Base-by-base conservation (phyloP, 2,329 filamentous ascomycete genomes). In the Alternaria angustiovoidea region DNA sequence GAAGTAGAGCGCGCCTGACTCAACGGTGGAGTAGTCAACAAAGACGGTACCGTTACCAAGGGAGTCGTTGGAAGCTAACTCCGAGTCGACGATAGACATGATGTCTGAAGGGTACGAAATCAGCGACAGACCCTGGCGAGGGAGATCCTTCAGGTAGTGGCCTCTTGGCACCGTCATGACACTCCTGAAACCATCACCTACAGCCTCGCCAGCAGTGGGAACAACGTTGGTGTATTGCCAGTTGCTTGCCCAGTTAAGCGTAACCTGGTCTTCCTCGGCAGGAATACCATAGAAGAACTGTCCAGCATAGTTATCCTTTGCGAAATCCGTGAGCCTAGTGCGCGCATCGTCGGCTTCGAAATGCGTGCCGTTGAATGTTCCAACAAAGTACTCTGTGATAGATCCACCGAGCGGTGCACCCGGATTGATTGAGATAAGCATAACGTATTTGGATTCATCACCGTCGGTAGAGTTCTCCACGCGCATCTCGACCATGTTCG, bases 361-460 rank as follows among this genome's bases (percentile, higher is more conserved):
- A 70, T 87, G 85, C 0, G 86, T 89, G n/a, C 88, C 88, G 63
- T 90, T 88, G 78, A 89, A 90, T 2, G 75, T 78, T 5, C 88
- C 88, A 0, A 84, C 77, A 77, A 85, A 86, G 70, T 88, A 88
- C 70, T 88, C 75, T 1, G 81, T 81, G 18, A 84, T 81, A 1
- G 83, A 86, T 0, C 86, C 86, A 8, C 86, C 86, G 0, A 84
- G 75, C 0, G 86, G 86, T 0, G 84, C 85, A 5, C 86, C 86
- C 0, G 86, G 86, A 65, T 88, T 87, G 68, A 87, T 83, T 12
- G 82, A 85, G 38, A 88, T 80, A 4, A 78, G 66, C 65, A 88
- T 70, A 22, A 86, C 76, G 42, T 57, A 70, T 76, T 82, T 42
- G 75, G 76, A 20, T 44, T 82, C 79, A 4, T 60, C 79, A 63